These are phyloP conservation scores for Apiotrichum domesticum DNA, from an alignment of 1,284 basidiomycete species.

Conservation along the genomic window DNA sequence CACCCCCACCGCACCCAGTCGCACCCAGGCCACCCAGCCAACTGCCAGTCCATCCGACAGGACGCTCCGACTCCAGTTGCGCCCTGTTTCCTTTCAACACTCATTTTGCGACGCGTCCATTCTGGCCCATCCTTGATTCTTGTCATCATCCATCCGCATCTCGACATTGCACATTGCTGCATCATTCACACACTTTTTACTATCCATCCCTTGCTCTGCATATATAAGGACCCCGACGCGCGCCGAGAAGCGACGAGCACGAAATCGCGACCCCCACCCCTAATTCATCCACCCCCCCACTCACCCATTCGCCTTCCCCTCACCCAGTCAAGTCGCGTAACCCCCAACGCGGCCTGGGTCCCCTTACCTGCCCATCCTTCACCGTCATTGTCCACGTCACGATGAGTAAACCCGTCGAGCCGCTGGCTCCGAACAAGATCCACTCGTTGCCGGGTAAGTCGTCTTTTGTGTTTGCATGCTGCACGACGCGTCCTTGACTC, in stretches of 20 bases:
- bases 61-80: too few relatives aligned
- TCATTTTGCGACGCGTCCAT: too few relatives aligned
- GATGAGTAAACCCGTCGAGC: conserved; percentile 21
- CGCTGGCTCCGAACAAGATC: conserved; percentile 37
- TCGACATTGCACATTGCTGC: background rate
- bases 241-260: too few relatives aligned
- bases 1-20: too few relatives aligned
- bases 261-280: background rate
- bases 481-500: too few relatives aligned
- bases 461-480: background rate
- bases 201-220: background rate
- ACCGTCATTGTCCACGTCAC: conserved; percentile 1
- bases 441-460: conserved; percentile 40
- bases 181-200: background rate
- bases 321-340: background rate
- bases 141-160: too few relatives aligned
- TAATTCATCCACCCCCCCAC: conserved; percentile 4
- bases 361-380: background rate
- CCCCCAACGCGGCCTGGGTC: background rate
- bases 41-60: too few relatives aligned
- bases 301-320: background rate
- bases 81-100: too few relatives aligned
- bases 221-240: background rate
- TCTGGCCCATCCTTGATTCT: too few relatives aligned
- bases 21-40: too few relatives aligned